Evolutionary conservation across 2,329 filamentous ascomycete species (phyloP), one percentile per base, ranked within the genome.

Genomic region (Paraphoma sp.): DNA sequence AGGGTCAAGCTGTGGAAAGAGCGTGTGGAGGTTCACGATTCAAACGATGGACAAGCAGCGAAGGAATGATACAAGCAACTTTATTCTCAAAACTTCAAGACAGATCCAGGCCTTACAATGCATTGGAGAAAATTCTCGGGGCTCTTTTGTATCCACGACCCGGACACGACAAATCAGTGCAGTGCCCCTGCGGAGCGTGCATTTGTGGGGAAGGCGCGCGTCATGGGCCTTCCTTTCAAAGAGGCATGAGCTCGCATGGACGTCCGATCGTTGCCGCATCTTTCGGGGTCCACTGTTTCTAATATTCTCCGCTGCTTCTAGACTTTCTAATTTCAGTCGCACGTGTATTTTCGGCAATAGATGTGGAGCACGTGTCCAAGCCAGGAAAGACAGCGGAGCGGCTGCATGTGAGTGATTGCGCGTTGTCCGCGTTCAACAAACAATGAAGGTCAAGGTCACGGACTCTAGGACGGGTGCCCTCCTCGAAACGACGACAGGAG

Each of bases 201-300:
- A 50, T 53, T 40, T 54, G 54, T 57, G 46, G 54, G 54, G 50
- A 53, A 53, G 54, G 54, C 38, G 54, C 54, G 54, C 54, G 54
- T 57, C 54, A 57, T 57, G 36, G 23, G 9, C 31, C 16, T 30
- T 40, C 44, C 30, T 48, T 28, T 45, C 45, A 42, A 23, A 33
- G 49, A 48, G 28, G 23, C 30, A 28, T 38, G 7, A 36, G 45
- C 29, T 53, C 36, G 30, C 18, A 53, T 36, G 33, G 33, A 36
- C 33, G 33, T 36, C 33, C 9, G 33, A 36, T 46, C 49, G 14
- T 54, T 45, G 43, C 47, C 44, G 30, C 46, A 36, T 53, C 31
- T 33, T 41, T 8, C 18, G 41, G 12, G 54, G 29, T 42, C 54
- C 49, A 53, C 54, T 44, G 11, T 46, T 50, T 46, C 29, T 46